Evolutionary conservation across 2,329 filamentous ascomycete species (phyloP).

Genomic region (Coleophoma eucalyptorum): DNA sequence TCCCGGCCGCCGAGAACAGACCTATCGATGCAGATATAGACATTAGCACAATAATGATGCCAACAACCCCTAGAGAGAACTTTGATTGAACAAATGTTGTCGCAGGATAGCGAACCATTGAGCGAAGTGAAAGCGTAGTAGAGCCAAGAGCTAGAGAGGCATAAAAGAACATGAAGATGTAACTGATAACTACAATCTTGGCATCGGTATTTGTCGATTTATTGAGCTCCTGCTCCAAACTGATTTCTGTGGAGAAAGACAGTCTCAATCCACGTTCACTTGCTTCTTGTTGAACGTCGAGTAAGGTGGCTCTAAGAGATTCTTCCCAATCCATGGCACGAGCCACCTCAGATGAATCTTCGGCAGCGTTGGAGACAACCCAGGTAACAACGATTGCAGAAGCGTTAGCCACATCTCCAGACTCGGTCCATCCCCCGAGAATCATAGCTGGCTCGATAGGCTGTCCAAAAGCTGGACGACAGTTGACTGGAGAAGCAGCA

Average conservation of each 20-base stretch:
- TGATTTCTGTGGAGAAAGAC: constrained; percentile 94
- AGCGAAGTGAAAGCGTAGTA: constrained; percentile 72
- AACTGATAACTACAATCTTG: constrained; percentile 94
- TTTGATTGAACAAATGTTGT: constrained; percentile 92
- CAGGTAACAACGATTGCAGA: constrained; percentile 85
- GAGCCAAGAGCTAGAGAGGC: constrained; percentile 90
- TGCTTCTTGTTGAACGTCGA: constrained; percentile 80
- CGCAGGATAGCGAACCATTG: constrained; percentile 77
- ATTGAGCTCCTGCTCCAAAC: constrained; percentile 91
- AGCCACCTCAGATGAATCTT: constrained; percentile 66
- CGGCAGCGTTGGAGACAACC: constrained; percentile 85
- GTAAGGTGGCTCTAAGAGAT: constrained; percentile 68
- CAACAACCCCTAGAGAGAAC: constrained; percentile 90
- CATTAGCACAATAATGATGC: constrained; percentile 95
- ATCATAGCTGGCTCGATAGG: constrained; percentile 83
- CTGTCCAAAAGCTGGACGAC: constrained; percentile 84
- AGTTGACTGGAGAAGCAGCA: constrained; percentile 74
- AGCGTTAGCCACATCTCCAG: constrained; percentile 65
- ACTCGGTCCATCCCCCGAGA: constrained; percentile 72
- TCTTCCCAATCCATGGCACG: constrained; percentile 88
- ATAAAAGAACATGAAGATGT: constrained; percentile 98
- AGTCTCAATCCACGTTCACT: constrained; percentile 72
- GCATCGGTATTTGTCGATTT: constrained; percentile 98
- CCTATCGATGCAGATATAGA: constrained; percentile 95
- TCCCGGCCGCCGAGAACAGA: constrained; percentile 83